Base-by-base conservation (phyloP, 345 rosid species). In the Sisymbrium altissimum region DNA sequence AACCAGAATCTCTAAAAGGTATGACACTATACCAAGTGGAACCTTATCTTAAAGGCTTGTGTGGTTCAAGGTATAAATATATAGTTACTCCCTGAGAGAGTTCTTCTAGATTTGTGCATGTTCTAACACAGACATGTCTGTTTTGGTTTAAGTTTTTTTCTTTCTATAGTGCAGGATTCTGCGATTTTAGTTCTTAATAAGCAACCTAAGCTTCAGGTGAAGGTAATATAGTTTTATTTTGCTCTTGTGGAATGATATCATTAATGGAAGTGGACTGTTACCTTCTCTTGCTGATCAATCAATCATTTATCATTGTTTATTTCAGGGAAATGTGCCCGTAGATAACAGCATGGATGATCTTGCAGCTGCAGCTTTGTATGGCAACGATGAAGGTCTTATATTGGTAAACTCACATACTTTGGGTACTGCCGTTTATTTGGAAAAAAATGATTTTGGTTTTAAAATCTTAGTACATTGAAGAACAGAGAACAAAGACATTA, bases 271-370 rank as follows among this genome's bases (percentile, higher is more conserved):
- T 49, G 5, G 25, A 27, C 25, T 32, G 38, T 65, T 71, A 38
- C 48, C 13, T 65, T 71, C 25, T 57, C 59, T 67, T 50, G 41
- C 35, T 61, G 30, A 13, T 53, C 29, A 14, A 38, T 17, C 13
- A 58, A 29, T 44, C 29, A 13, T 32, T 27, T 62, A 35, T 25
- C 46, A 9, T 63, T 46, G 30, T 45, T 64, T 39, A 56, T 52
- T 70, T 66, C 44, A 93, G 97, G 97, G 97, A 29, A 82, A 83
- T 83, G 70, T 93, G 71, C 90, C 97, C 2, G 80, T 91, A 84
- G 96, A 93, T 74, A 93, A 91, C 60, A 89, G 98, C 84, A 86
- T 93, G 98, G 98, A 93, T 76, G 96, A 90, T 5, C 83, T 93
- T 76, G 98, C 98, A 56, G 91, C 96, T 73, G 98, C 96, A 66